phyloP scores from a whole-genome alignment of 495 filamentous ascomycete species.

The Podospora tetraspora region DNA sequence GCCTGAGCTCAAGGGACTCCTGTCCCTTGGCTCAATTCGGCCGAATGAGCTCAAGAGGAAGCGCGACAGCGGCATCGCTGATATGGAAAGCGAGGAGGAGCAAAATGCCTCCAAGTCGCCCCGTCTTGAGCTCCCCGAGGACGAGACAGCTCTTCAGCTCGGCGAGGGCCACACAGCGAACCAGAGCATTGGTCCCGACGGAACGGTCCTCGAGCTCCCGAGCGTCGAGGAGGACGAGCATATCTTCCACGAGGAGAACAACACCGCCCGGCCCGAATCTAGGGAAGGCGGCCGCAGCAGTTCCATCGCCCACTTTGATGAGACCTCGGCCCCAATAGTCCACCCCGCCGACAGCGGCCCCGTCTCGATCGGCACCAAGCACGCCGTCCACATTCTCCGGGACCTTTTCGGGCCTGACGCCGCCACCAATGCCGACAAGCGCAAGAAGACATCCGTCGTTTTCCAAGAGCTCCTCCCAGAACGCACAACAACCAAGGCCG shows the following conservation, averaged over 20 bases:
- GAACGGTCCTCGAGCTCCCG: conserved; percentile 59
- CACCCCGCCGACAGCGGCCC: conserved; percentile 76
- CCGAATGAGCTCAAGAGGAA: conserved; percentile 87
- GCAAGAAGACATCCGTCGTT: conserved; percentile 69
- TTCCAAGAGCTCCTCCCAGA: conserved; percentile 93
- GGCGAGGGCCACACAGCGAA: conserved; percentile 50
- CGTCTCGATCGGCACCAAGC: conserved; percentile 83
- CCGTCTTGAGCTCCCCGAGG: conserved; percentile 63
- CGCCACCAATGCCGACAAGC: conserved; percentile 53
- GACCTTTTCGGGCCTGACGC: conserved; percentile 71
- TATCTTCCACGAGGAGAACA: conserved; percentile 48
- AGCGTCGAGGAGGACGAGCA: conserved; percentile 47
- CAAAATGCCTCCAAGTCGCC: conserved; percentile 57
- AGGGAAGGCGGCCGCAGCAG: conserved; percentile 31
- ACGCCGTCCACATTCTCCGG: conserved; percentile 90
- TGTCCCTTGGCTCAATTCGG: conserved; percentile 75
- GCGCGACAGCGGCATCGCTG: conserved; percentile 80
- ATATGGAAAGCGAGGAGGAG: conserved; percentile 63
- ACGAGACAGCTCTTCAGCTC: conserved; percentile 43
- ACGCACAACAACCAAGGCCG: conserved; percentile 65
- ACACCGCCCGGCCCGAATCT: conserved; percentile 40
- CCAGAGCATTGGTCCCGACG: conserved; percentile 43
- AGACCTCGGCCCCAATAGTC: conserved; percentile 65
- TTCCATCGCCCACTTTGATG: conserved; percentile 59
- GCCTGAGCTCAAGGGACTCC: conserved; percentile 78